These are phyloP conservation scores for Umbelopsis ramanniana DNA, from an alignment of 192 early-diverging fungal species.

Conservation along the genomic window DNA sequence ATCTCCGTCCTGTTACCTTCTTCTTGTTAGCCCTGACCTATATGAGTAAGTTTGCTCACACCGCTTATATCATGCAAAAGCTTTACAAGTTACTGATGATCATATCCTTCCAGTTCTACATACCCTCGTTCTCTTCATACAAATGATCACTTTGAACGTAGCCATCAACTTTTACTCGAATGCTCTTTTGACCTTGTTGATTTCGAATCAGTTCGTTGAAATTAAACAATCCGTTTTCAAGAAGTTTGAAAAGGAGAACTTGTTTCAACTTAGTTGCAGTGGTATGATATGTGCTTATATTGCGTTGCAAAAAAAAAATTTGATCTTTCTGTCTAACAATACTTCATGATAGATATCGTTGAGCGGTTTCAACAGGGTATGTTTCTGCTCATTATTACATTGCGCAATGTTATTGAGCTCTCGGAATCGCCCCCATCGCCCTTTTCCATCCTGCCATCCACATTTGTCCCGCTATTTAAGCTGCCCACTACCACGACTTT, in stretches of 20 bases:
- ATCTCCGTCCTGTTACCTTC: conserved; percentile 54
- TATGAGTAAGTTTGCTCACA: conserved; percentile 59
- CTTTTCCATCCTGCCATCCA: conserved; percentile 62
- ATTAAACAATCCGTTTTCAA: conserved; percentile 98
- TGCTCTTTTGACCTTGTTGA: conserved; percentile 88
- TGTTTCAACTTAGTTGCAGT: conserved; percentile 93
- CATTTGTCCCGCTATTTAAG: conserved; percentile 64
- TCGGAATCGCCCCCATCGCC: conserved; percentile 65
- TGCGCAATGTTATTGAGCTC: conserved; percentile 90
- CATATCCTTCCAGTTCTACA: conserved; percentile 63
- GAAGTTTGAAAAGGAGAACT: conserved; percentile 93
- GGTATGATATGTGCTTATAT: conserved; percentile 51
- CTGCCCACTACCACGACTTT: conserved; percentile 63
- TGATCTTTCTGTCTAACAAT: neutral
- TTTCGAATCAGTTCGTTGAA: conserved; percentile 98
- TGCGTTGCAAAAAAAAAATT: too few species aligned
- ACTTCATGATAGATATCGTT: conserved; percentile 74
- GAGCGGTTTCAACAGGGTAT: conserved; percentile 92
- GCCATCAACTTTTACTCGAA: conserved; percentile 97
- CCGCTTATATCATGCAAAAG: neutral
- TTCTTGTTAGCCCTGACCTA: conserved; percentile 83
- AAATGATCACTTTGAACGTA: conserved; percentile 95
- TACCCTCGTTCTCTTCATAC: conserved; percentile 90
- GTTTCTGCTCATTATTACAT: conserved; percentile 88
- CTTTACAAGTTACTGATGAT: neutral